Evolutionary conservation across 768 basidiomycete species (phyloP), one percentile per base, ranked within the genome.

Genomic region (Collybiopsis luxurians): DNA sequence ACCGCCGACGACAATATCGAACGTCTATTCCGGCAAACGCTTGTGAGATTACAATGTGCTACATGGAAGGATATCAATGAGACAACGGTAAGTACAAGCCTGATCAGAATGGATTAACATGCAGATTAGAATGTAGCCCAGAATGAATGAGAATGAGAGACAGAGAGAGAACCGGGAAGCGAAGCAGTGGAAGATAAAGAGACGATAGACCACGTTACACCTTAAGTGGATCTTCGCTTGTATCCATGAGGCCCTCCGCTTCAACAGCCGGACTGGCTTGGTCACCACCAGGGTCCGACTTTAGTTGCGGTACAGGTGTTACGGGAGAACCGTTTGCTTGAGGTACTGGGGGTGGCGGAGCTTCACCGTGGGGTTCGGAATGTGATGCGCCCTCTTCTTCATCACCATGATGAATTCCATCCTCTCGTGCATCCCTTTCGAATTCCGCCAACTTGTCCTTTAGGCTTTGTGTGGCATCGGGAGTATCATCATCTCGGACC

Each of bases 191-290:
- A 50, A 48, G 55, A 61, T 60, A 64, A 52, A 60, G 49, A 60
- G 44, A 34, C n/a, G 23, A 54, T 36, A 17, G 21, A 46, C 48
- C 50, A 36, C 43, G 61, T 36, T 39, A 42, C 54, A 58, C 64
- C 64, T 74, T 76, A 61, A 75, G 55, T 9, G 85, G 83, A 67
- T 82, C 81, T 72, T 89, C 86, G 66, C 81, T 86, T 56, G 73
- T 69, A 65, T 89, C 84, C 69, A 85, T 71, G 36, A 88, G 73
- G n/a, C 85, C 86, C 64, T 90, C 87, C 28, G 72, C 79, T 65
- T 78, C 75, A n/a, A 79, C 73, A 11, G 77, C 80, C 4, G 82
- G 74, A 58, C 79, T 74, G 27, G 79, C 78, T 53, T 73, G 77
- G 60, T 87, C 85, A 27, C 83, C 84, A 50, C 74, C 71, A 12